Base-by-base conservation (phyloP, 352 stramenopile genomes). In the Phytopythium montanum region DNA sequence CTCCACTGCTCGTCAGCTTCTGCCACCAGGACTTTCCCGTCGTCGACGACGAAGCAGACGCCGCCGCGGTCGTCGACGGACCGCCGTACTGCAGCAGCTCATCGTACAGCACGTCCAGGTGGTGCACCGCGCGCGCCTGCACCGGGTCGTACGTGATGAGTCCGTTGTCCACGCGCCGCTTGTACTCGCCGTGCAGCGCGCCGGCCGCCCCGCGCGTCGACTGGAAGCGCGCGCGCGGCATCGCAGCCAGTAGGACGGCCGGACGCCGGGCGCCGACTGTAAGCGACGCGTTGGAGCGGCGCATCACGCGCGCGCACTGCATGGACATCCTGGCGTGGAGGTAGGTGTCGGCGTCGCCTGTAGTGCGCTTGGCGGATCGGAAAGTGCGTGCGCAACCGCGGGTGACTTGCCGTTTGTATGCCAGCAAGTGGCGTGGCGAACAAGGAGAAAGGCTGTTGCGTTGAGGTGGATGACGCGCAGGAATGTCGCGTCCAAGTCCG, bases 101-200 rank as follows among this genome's bases (percentile, higher is more conserved):
- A 31, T 80, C 64, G 61, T 86, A 89, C 21, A 92, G 66, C 44
- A 62, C 60, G 57, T 92, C 82, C 26, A 92, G 68, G 59, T 89
- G 70, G 19, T 77, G 76, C 44, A 92, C 76, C 3, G 80, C 77
- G 16, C 79, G 80, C 56, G 87, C 68, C 49, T 92, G 82, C 5
- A 92, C 67, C 0, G 80, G 70, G 62, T 92, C 80, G 65, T 86
- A 90, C 64, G 78, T 89, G 59, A 92, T 79, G 25, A 65, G 56
- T 12, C 75, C 79, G 21, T 31, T 61, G 56, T 85, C 68, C n/a
- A 78, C 79, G 8, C 60, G 77, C 54, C 78, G 62, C 65, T 86
- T 85, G 70, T 92, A 92, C 34, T 82, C 66, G 51, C 62, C 54
- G 56, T 85, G 69, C 21, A 88, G 60, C 49, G 64, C 62, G n/a